These are phyloP conservation scores for Arachnomyces sp. DNA, from an alignment of 2,329 filamentous ascomycete genomes.

Conservation along the genomic window DNA sequence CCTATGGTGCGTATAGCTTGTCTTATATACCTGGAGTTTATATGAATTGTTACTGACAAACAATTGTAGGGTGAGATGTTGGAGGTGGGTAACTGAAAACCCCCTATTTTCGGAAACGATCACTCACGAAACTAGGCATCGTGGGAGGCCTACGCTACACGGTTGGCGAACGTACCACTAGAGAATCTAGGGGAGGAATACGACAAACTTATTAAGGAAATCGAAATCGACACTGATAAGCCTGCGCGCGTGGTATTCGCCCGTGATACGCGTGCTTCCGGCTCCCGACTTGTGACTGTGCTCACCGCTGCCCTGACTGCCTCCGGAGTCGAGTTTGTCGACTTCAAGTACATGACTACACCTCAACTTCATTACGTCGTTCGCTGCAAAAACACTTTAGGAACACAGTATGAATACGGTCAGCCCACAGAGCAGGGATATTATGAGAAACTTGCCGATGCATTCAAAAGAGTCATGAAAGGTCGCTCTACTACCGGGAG, in stretches of 20 bases:
- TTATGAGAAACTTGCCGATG: slow-evolving; percentile 81
- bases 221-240: slow-evolving; percentile 64
- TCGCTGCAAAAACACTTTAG: slow-evolving; percentile 86
- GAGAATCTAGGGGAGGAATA: slow-evolving; percentile 73
- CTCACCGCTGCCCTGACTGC: slow-evolving; percentile 73
- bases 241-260: slow-evolving; percentile 80
- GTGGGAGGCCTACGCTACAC: slow-evolving; percentile 85
- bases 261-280: slow-evolving; percentile 87
- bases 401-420: slow-evolving; percentile 79
- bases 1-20: slow-evolving; percentile 57
- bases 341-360: slow-evolving; percentile 88
- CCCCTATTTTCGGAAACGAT: slow-evolving; percentile 1
- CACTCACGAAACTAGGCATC: slow-evolving; percentile 47
- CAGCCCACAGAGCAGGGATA: slow-evolving; percentile 85
- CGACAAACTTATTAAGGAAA: slow-evolving; percentile 63
- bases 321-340: slow-evolving; percentile 64
- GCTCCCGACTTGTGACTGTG: slow-evolving; percentile 71
- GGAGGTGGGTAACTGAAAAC: slow-evolving; percentile 50
- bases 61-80: slow-evolving; percentile 75
- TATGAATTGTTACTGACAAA: slow-evolving; percentile 1
- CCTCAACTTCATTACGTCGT: slow-evolving; percentile 98
- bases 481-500: slow-evolving; percentile 65
- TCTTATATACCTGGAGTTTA: slow-evolving; percentile 10
- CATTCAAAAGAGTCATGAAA: slow-evolving; percentile 77
- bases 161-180: slow-evolving; percentile 73